Base-by-base conservation (phyloP, 768 basidiomycete species). In the Boletus pseudopeckii region DNA sequence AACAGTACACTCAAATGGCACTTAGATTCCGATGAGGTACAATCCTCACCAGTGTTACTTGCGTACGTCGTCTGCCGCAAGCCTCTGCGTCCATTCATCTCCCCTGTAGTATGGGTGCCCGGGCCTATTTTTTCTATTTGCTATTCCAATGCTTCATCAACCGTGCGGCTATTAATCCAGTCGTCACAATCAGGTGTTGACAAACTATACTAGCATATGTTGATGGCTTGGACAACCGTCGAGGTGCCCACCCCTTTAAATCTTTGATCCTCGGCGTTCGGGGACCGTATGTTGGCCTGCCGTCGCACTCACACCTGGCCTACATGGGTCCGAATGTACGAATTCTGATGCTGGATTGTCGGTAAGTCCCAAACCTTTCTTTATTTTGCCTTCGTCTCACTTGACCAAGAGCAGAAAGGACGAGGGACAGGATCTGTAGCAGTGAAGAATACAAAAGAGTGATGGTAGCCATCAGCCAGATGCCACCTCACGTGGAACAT, bases 131-230 rank as follows among this genome's bases (percentile, higher is more conserved):
- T 69, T 95, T 85, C 76, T 99, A 85, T 73, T 76, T 96, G 20
- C 77, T 99, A 1, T 98, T 99, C 77, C 96, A 99, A 61, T 91
- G 90, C 60, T 95, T 95, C 69, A 83, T 89, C 61, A 86, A 88
- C 57, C 81, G 90, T 89, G 61, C 49, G 80, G 48, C 14, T 28
- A 47, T 53, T 20, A 18, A 45, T 32, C 42, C 52, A 38, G n/a
- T 48, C 18, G n/a, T 54, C 26, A 44, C 28, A 40, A 15, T 45
- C 5, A 6, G 13, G 54, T 45, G 39, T 42, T 53, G 33, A 54
- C 44, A 26, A 32, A 11, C 28, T 24, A 28, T 24, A 32, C 7
- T 51, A 67, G 65, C 64, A 56, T 48, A 59, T 1, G 50, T 89
- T 18, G 96, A 98, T 64, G 93, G 93, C 5, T 69, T 81, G 14